Evolutionary conservation across 192 early-diverging fungal species (phyloP), one percentile per base, ranked within the genome.

Genomic region (Cetraspora pellucida): DNA sequence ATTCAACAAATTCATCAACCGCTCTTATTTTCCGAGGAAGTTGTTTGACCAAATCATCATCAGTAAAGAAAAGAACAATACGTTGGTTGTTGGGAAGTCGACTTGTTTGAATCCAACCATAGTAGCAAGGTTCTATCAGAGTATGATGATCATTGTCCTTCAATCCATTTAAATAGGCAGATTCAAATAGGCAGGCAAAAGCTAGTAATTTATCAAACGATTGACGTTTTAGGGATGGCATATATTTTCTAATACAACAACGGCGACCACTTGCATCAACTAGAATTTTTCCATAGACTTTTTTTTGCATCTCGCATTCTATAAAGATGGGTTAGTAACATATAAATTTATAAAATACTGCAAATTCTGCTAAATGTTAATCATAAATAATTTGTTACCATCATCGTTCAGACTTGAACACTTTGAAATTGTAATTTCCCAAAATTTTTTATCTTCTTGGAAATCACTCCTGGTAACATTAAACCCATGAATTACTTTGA

Each of bases 251-350:
- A 21, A 74, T 74, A 17, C 37, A 74, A 37, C 72, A 74, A 10
- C 55, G 72, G 25, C 72, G 72, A 3, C 72, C 72, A 61, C 72
- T 74, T 74, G 72, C 72, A 46, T 74, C 72, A 23, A 74, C 21
- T 8, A 74, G n/a, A 23, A 61, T 47, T 21, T 59, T 74, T 46
- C 72, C 72, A 9, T 73, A n/a, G 27, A 73, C 45, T 55, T 68
- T 46, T 19, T 49, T 6, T 49, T 25, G 45, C 9, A 49, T 49
- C n/a, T 3, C 14, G 6, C 67, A 21, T 25, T 6, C n/a, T 2
- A 49, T 9, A 69, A 16, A 17, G 30, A 19, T 37, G 17, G 30
- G 0, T 37, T 60, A 27, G n/a, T 13, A 25, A 13, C 4, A 10
- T 25, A 27, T 5, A 30, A 63, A 63, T 5, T 63, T n/a, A 21